These are phyloP conservation scores for Beauveria medogensis DNA, from an alignment of 2,329 filamentous ascomycete genomes.

Conservation along the genomic window DNA sequence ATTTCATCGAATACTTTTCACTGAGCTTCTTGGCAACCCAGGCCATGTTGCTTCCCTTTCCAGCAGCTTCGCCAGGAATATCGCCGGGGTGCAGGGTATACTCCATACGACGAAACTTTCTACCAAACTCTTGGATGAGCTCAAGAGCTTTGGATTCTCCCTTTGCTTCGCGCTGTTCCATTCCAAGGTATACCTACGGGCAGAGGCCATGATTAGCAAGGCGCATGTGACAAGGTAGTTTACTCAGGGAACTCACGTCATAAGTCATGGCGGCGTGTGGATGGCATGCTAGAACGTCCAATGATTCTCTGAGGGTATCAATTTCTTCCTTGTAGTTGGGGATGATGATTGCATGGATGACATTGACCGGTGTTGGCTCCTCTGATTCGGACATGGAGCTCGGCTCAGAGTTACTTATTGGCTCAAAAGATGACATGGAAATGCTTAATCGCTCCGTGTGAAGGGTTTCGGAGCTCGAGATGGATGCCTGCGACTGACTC, in stretches of 20 bases:
- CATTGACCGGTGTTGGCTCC: conserved; percentile 30
- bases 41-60: conserved; percentile 66
- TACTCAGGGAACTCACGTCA: conserved; percentile 47
- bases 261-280: conserved; percentile 55
- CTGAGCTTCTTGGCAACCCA: conserved; percentile 62
- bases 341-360: conserved; percentile 60
- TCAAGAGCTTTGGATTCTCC: conserved; percentile 53
- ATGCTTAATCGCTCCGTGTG: conserved; percentile 34
- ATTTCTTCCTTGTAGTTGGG: conserved; percentile 70
- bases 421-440: conserved; percentile 42
- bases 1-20: conserved; percentile 45
- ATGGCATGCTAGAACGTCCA: conserved; percentile 61
- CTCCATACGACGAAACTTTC: conserved; percentile 58
- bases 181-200: conserved; percentile 58
- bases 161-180: conserved; percentile 60
- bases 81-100: conserved; percentile 60
- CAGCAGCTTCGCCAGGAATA: conserved; percentile 59
- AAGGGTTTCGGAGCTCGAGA: conserved; percentile 49
- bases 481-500: conserved; percentile 45
- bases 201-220: background rate
- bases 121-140: conserved; percentile 54
- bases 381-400: conserved; percentile 39
- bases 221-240: background rate
- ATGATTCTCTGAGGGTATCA: conserved; percentile 58
- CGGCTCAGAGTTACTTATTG: conserved; percentile 39